phyloP scores from a whole-genome alignment of 208 protist species.

The Balamuthia mandrillaris region DNA sequence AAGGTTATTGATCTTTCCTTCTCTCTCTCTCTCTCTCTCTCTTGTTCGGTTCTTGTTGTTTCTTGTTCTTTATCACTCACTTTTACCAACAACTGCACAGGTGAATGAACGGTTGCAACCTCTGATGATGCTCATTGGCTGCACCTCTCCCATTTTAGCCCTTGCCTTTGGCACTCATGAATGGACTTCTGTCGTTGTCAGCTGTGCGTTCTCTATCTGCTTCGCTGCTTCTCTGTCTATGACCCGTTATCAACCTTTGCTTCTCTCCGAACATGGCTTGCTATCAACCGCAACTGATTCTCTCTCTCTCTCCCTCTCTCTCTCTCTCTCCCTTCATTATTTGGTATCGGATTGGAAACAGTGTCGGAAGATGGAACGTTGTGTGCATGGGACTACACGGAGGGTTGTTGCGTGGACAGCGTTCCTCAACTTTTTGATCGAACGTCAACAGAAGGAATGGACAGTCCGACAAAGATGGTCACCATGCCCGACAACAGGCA shows the following conservation, averaged over 20 bases:
- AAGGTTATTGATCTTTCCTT: not conserved
- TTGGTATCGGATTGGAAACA: too few relatives aligned
- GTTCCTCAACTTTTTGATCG: not conserved
- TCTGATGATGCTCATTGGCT: slow-evolving; percentile 17
- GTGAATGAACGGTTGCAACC: not conserved
- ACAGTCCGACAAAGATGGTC: not conserved
- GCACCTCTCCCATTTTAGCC: not conserved
- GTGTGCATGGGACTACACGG: slow-evolving; percentile 1
- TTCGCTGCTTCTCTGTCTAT: not conserved
- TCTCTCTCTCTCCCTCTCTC: too few relatives aligned
- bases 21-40: not conserved
- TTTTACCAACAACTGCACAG: not conserved
- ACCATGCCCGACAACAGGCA: not conserved
- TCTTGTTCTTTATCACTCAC: not conserved
- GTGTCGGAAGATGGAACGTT: not conserved
- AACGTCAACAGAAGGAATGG: too few relatives aligned
- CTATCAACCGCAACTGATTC: too few relatives aligned
- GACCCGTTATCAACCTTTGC: too few relatives aligned
- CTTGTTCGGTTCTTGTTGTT: not conserved
- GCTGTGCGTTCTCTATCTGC: not conserved
- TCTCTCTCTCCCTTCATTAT: too few relatives aligned
- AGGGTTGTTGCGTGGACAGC: not conserved
- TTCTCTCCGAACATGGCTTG: too few relatives aligned
- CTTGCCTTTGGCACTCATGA: not conserved
- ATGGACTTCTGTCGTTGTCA: not conserved